phyloP scores from a whole-genome alignment of 2,329 filamentous ascomycete genomes.

The Pseudocercospora fuligena region DNA sequence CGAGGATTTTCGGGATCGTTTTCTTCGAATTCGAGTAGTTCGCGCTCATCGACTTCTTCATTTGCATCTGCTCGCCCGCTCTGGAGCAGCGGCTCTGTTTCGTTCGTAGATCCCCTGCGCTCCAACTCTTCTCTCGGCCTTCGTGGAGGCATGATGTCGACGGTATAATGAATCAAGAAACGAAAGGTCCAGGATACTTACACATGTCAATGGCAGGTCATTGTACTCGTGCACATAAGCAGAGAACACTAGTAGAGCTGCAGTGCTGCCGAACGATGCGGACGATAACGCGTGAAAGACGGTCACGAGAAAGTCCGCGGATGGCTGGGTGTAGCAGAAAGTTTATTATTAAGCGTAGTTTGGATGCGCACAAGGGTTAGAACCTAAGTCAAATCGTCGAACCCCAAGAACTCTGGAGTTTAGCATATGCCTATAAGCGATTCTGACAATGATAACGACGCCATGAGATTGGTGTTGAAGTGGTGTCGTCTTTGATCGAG shows the following conservation, averaged over 20 bases:
- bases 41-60: slow-evolving; percentile 41
- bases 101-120: slow-evolving; percentile 27
- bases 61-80: slow-evolving; percentile 41
- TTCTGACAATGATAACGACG: not conserved
- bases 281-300: not conserved
- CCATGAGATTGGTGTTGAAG: not conserved
- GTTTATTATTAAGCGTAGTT: not conserved
- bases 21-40: slow-evolving; percentile 41
- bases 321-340: not conserved
- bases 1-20: slow-evolving; percentile 52
- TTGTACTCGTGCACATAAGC: not conserved
- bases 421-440: not conserved
- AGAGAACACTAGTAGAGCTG: not conserved
- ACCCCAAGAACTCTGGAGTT: not conserved
- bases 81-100: slow-evolving; percentile 47
- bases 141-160: not conserved
- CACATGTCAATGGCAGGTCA: not conserved
- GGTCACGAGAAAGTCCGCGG: not conserved
- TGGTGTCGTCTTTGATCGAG: not conserved
- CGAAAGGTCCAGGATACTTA: not conserved
- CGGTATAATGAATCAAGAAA: not conserved
- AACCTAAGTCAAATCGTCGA: not conserved
- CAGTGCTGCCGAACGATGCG: not conserved
- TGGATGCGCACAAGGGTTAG: not conserved
- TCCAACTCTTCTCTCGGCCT: not conserved